These are phyloP conservation scores for Biscutella auriculata DNA, from an alignment of 441 rosid genomes.

Conservation along the genomic window DNA sequence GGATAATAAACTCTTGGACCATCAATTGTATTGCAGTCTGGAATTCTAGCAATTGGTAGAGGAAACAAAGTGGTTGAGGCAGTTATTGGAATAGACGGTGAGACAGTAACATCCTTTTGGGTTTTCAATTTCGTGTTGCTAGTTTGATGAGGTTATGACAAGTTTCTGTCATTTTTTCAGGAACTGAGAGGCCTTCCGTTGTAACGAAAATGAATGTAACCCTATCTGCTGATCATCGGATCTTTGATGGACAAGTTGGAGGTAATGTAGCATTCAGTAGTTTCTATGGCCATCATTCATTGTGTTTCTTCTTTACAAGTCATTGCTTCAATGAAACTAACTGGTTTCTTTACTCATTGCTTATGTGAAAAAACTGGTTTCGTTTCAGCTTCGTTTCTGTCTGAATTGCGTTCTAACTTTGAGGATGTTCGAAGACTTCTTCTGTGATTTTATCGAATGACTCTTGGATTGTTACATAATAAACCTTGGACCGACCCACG, in stretches of 20 bases:
- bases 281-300: not conserved
- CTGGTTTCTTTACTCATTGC: not conserved
- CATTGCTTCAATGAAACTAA: no score
- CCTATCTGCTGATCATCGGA: slow-evolving; percentile 88
- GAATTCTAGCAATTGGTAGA: slow-evolving; percentile 91
- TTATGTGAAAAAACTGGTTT: not conserved
- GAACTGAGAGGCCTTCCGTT: slow-evolving; percentile 61
- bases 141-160: slow-evolving; percentile 4
- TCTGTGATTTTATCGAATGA: slow-evolving; percentile 29
- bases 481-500: slow-evolving; percentile 10
- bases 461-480: slow-evolving; percentile 8
- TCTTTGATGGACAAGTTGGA: slow-evolving; percentile 89
- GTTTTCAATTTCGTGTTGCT: not conserved
- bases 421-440: slow-evolving; percentile 71
- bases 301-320: not conserved
- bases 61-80: slow-evolving; percentile 86
- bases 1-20: not conserved
- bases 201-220: slow-evolving; percentile 79
- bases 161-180: slow-evolving; percentile 29
- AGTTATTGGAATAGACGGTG: slow-evolving; percentile 60
- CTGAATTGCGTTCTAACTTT: slow-evolving; percentile 66
- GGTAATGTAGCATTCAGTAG: slow-evolving; percentile 29
- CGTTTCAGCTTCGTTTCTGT: slow-evolving; percentile 70
- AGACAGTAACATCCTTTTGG: slow-evolving; percentile 20
- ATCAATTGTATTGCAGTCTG: slow-evolving; percentile 44